A percentile compares a stretch with the other conserved stretches of the same genome.
Conservation (phyloP, 495 filamentous ascomycete species). For the Symbiotaphrina buchneri region DNA sequence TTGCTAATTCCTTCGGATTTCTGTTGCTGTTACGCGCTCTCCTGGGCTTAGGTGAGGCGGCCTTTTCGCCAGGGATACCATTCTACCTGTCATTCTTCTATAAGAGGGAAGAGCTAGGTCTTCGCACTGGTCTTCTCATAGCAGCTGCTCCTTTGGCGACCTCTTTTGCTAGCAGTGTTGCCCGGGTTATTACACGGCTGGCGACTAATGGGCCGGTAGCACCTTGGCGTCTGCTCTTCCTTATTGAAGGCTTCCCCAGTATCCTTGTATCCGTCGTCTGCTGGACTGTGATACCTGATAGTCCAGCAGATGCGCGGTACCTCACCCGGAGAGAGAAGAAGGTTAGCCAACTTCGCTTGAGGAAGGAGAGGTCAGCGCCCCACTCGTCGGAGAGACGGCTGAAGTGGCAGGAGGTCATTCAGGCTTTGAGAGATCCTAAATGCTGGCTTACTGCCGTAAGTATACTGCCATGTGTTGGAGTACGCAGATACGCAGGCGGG, state of each 20-base stretch:
- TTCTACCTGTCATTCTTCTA: conserved; percentile 75
- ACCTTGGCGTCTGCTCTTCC: conserved; percentile 62
- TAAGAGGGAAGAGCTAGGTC: conserved; percentile 48
- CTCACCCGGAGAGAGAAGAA: conserved; percentile 46
- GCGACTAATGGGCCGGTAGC: conserved; percentile 27
- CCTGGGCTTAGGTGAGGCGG: conserved; percentile 43
- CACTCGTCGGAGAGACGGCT: conserved; percentile 34
- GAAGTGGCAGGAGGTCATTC: conserved; percentile 13
- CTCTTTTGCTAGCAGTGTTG: conserved; percentile 62
- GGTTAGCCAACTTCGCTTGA: conserved; percentile 42
- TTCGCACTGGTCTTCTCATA: conserved; percentile 56
- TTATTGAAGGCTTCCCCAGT: conserved; percentile 63
- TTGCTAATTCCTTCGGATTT: conserved; percentile 33
- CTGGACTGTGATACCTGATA: conserved; percentile 41
- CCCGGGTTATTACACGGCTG: conserved; percentile 21
- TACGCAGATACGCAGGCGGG: too few relatives aligned
- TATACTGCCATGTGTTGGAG: too few relatives aligned
- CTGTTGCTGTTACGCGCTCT: conserved; percentile 47
- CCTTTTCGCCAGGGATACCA: conserved; percentile 32
- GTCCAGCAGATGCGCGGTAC: conserved; percentile 43
- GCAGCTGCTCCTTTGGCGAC: conserved; percentile 63
- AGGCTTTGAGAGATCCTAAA: conserved; percentile 1
- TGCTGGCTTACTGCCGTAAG: conserved; percentile 25
- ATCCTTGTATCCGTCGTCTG: conserved; percentile 13
- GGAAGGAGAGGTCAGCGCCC: conserved; percentile 34